phyloP scores from a whole-genome alignment of 75 land plant species.

The Gnetum montanum region DNA sequence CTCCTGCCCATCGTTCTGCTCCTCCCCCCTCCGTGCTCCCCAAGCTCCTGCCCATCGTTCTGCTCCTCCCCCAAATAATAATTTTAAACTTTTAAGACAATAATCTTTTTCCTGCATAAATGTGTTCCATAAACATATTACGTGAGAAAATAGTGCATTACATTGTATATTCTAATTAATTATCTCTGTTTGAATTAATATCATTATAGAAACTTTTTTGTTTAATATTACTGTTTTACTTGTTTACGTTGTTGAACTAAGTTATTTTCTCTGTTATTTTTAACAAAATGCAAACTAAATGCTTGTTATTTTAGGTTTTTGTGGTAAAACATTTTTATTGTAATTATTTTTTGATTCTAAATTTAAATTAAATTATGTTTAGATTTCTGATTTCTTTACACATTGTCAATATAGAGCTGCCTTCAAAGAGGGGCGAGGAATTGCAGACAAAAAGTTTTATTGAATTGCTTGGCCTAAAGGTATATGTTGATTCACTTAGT shows the following conservation, averaged over 20 bases:
- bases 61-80: too few relatives aligned
- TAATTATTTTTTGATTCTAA: background rate
- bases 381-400: background rate
- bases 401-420: slow-evolving; percentile 33
- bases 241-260: background rate
- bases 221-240: background rate
- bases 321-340: background rate
- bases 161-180: too few relatives aligned
- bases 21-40: too few relatives aligned
- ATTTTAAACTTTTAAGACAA: too few relatives aligned
- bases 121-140: too few relatives aligned
- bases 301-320: too few relatives aligned
- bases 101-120: too few relatives aligned
- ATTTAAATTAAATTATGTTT: background rate
- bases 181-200: too few relatives aligned
- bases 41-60: too few relatives aligned
- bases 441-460: slow-evolving; percentile 63
- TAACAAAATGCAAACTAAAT: background rate
- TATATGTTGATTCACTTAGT: slow-evolving; percentile 6
- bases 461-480: slow-evolving; percentile 78
- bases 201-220: too few relatives aligned
- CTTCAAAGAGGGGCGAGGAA: slow-evolving; percentile 57
- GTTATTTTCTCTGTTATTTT: background rate
- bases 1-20: too few relatives aligned
- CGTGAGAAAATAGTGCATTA: too few relatives aligned